Evolutionary conservation across 345 rosid genomes (phyloP).

Genomic region (Euclidium syriacum): DNA sequence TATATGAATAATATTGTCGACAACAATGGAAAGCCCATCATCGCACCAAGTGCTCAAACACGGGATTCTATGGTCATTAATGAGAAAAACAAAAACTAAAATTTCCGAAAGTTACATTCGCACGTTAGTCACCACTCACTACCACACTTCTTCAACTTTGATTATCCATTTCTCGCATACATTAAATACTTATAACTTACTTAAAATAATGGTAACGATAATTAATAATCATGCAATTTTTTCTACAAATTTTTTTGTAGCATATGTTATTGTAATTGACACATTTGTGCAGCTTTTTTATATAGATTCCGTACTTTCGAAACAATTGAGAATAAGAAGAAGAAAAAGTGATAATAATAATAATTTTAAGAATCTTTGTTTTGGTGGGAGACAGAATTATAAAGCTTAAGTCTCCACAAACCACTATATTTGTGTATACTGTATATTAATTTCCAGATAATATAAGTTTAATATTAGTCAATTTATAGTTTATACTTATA

Average conservation of each 20-base stretch:
- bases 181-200: neutral
- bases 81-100: neutral
- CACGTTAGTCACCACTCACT: conserved; percentile 26
- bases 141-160: conserved; percentile 2
- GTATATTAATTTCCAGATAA: neutral
- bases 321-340: neutral
- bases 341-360: no score
- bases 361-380: neutral
- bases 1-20: conserved; percentile 7
- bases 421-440: conserved; percentile 2
- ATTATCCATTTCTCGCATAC: conserved; percentile 4
- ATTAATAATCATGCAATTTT: no score
- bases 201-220: no score
- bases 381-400: conserved; percentile 27
- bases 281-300: neutral
- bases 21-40: conserved; percentile 20
- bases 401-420: conserved; percentile 11
- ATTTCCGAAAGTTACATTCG: conserved; percentile 5
- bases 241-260: neutral
- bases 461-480: neutral
- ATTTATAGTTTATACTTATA: conserved; percentile 6
- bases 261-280: neutral
- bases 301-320: neutral
- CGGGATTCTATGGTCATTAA: conserved; percentile 23
- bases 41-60: conserved; percentile 30